A percentile compares a stretch with the other conserved stretches of the same genome.
Conservation (phyloP, 305 asterid genomes). For the Solanum hybrid region DNA sequence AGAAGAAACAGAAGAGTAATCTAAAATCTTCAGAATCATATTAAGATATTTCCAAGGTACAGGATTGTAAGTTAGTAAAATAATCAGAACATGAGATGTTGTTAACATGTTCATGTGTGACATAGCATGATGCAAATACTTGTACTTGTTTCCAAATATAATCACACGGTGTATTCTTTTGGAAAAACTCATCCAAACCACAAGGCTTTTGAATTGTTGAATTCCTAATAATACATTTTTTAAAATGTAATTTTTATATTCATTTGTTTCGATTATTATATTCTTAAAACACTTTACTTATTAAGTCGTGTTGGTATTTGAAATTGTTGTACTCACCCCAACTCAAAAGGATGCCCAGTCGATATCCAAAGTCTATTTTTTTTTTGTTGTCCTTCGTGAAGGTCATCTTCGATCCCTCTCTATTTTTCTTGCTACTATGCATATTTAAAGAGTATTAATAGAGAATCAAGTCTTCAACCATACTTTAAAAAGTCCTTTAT, state of each 20-base stretch:
- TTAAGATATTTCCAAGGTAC: background rate
- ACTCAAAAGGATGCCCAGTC: no score
- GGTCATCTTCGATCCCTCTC: no score
- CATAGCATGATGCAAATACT: background rate
- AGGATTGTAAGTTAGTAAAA: background rate
- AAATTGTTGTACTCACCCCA: no score
- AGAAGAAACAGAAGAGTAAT: slow-evolving; percentile 60
- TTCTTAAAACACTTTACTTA: background rate
- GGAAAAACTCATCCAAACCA: background rate
- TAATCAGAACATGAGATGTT: background rate
- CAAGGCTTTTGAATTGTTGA: background rate
- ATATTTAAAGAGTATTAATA: no score
- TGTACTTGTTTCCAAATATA: background rate
- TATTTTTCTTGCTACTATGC: no score
- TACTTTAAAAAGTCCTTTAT: no score
- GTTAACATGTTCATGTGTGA: background rate
- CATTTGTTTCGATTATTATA: background rate
- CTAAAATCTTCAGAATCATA: background rate
- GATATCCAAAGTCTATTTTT: no score
- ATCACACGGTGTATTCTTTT: background rate
- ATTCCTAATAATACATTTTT: background rate
- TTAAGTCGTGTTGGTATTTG: no score
- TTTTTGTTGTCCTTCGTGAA: no score
- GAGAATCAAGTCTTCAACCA: no score
- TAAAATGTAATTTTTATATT: background rate